Conservation (phyloP, 495 filamentous ascomycete genomes). For the Penicillium robsamsonii region DNA sequence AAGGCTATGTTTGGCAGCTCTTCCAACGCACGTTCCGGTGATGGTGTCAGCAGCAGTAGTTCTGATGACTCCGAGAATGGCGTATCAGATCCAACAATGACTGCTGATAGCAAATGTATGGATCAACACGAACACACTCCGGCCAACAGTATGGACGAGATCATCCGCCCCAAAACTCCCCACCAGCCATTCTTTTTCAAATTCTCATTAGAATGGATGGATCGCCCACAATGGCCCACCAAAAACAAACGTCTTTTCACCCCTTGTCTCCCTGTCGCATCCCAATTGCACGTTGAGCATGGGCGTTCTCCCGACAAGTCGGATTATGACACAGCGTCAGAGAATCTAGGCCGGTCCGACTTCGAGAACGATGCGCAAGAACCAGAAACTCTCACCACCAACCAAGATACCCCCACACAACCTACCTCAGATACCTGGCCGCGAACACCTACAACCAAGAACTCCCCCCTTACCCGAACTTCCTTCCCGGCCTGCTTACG, state of each 20-base stretch:
- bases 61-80: constrained; percentile 42
- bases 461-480: constrained; percentile 26
- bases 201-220: constrained; percentile 76
- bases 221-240: constrained; percentile 50
- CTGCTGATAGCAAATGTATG: constrained; percentile 29
- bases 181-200: constrained; percentile 70
- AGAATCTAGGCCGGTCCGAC: constrained; percentile 20
- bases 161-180: constrained; percentile 35
- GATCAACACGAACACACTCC: constrained; percentile 29
- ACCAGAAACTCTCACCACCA: constrained; percentile 2
- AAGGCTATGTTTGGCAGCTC: constrained; percentile 60
- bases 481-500: constrained; percentile 20
- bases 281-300: constrained; percentile 48
- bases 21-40: constrained; percentile 27
- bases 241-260: constrained; percentile 63
- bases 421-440: constrained; percentile 9
- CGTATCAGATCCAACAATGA: constrained; percentile 26
- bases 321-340: constrained; percentile 31
- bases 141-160: constrained; percentile 28
- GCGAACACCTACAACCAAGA: constrained; percentile 19
- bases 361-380: constrained; percentile 17
- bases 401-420: constrained; percentile 10
- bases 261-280: constrained; percentile 73
- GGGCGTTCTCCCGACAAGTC: constrained; percentile 28
- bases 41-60: constrained; percentile 34